These are phyloP conservation scores for Westerdykella ornata DNA, from an alignment of 2,329 filamentous ascomycete genomes.

Conservation along the genomic window DNA sequence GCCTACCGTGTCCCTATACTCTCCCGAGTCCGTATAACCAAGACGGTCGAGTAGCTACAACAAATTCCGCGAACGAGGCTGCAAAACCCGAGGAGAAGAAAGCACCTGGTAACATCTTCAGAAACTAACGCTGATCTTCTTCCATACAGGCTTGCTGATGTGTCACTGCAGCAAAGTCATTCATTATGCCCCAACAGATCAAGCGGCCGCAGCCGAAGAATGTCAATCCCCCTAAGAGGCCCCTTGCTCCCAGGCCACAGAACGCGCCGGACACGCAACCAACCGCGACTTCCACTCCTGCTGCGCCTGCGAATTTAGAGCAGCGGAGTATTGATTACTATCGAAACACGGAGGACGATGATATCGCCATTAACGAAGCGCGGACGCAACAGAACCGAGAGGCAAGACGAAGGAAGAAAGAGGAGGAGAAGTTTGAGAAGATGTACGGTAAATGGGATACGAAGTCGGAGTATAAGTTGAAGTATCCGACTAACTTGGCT, in stretches of 20 bases:
- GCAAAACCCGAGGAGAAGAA: constrained; percentile 22
- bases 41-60: too few species aligned
- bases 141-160: constrained; percentile 16
- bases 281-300: not conserved
- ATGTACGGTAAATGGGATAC: constrained; percentile 54
- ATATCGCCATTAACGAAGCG: constrained; percentile 59
- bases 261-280: not conserved
- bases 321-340: constrained; percentile 39
- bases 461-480: constrained; percentile 19
- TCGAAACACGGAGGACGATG: constrained; percentile 80
- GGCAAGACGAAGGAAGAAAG: constrained; percentile 53
- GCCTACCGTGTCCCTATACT: too few species aligned
- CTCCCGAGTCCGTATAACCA: too few species aligned
- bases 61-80: too few species aligned
- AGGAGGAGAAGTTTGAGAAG: constrained; percentile 67
- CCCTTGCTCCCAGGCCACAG: constrained; percentile 9
- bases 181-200: constrained; percentile 30
- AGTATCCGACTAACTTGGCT: constrained; percentile 21
- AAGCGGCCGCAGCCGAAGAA: constrained; percentile 29
- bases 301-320: constrained; percentile 1
- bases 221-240: constrained; percentile 17
- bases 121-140: constrained; percentile 2
- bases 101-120: constrained; percentile 27
- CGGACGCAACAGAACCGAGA: constrained; percentile 65
- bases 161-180: constrained; percentile 17